A percentile compares a stretch with the other conserved stretches of the same genome.
These are phyloP conservation scores for Elymus sibiricus DNA, from an alignment of 176 grass and related monocot species.

Conservation along the genomic window DNA sequence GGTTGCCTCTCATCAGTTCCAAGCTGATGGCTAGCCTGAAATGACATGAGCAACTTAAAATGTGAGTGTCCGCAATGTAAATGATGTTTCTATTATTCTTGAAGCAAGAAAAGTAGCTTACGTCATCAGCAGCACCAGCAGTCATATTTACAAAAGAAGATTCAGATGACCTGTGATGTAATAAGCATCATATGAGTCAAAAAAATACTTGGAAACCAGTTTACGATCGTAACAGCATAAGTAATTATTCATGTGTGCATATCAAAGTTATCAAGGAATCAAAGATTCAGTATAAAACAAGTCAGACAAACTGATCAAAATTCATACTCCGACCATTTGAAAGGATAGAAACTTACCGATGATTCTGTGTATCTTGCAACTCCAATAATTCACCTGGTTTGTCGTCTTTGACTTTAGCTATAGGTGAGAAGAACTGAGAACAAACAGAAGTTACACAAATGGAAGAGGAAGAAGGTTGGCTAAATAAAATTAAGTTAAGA, in stretches of 20 bases:
- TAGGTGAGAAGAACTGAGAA: slow-evolving; percentile 90
- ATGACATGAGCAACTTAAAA: slow-evolving; percentile 19
- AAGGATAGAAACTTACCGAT: slow-evolving; percentile 38
- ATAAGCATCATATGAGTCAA: neutral
- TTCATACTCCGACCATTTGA: neutral
- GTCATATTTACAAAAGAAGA: slow-evolving; percentile 98
- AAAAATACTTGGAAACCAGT: neutral
- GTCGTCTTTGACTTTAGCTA: slow-evolving; percentile 98
- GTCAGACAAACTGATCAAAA: neutral
- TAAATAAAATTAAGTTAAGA: slow-evolving; percentile 22
- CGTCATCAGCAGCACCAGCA: slow-evolving; percentile 87
- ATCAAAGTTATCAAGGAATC: neutral
- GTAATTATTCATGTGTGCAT: neutral
- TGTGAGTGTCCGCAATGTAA: neutral
- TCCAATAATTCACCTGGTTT: slow-evolving; percentile 59
- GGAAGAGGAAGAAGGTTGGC: slow-evolving; percentile 4
- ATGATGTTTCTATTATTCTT: neutral
- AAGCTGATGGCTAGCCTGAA: slow-evolving; percentile 57
- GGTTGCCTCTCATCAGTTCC: slow-evolving; percentile 84
- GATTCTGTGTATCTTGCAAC: slow-evolving; percentile 70
- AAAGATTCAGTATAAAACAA: neutral
- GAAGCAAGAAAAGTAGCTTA: slow-evolving; percentile 28
- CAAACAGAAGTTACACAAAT: slow-evolving; percentile 23
- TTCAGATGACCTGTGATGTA: slow-evolving; percentile 65
- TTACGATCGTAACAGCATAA: neutral